Evolutionary conservation across 768 basidiomycete species (phyloP).

Genomic region (Leccinum incarnatum): DNA sequence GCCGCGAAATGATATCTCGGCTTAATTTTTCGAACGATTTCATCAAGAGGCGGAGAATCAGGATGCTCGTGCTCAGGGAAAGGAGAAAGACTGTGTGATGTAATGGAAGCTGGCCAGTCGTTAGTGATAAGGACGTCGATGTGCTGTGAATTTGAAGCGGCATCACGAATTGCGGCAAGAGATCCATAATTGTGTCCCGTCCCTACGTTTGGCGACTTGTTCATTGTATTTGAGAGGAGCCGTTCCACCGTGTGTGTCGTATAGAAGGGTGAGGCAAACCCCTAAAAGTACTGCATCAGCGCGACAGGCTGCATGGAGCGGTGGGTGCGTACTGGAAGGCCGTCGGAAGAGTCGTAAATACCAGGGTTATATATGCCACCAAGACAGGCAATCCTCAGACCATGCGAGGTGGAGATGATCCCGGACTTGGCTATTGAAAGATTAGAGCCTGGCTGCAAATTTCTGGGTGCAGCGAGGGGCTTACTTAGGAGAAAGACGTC

Average conservation of each 20-base stretch:
- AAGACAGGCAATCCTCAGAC: constrained; percentile 81
- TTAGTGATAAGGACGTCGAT: constrained; percentile 83
- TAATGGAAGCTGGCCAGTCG: constrained; percentile 67
- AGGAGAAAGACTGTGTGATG: constrained; percentile 55
- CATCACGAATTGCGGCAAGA: constrained; percentile 64
- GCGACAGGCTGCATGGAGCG: not conserved
- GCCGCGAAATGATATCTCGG: constrained; percentile 89
- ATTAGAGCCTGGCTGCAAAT: constrained; percentile 3
- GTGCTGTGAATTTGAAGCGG: constrained; percentile 58
- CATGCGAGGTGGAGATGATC: constrained; percentile 73
- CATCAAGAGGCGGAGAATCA: constrained; percentile 60
- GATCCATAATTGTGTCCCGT: constrained; percentile 54
- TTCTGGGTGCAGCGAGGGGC: constrained; percentile 27
- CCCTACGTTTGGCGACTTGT: constrained; percentile 44
- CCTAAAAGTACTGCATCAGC: constrained; percentile 39
- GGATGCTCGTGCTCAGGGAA: constrained; percentile 41
- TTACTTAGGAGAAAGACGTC: constrained; percentile 85
- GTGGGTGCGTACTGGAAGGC: constrained; percentile 54
- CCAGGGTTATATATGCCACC: constrained; percentile 72
- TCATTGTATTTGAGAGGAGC: constrained; percentile 66
- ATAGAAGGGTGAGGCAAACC: constrained; percentile 76
- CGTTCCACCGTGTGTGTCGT: constrained; percentile 67
- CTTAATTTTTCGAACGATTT: constrained; percentile 60
- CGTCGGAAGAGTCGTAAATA: constrained; percentile 56
- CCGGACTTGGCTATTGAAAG: constrained; percentile 70